Evolutionary conservation across 2,329 filamentous ascomycete genomes (phyloP).

Genomic region (Reticulascus tulasneorum): DNA sequence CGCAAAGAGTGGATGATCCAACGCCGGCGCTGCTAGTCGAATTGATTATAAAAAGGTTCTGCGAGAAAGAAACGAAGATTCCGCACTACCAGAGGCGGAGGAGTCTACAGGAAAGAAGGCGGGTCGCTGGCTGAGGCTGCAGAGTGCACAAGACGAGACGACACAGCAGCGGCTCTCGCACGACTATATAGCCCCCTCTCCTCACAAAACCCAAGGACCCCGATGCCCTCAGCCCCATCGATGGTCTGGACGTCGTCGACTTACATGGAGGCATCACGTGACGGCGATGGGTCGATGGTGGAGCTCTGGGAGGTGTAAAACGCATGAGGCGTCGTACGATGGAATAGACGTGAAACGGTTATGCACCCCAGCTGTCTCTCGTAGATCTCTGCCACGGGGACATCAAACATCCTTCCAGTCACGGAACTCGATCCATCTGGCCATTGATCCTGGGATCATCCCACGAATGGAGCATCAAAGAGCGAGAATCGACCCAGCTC

Average conservation of each 20-base stretch:
- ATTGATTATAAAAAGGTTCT: no score
- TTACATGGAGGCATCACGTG: slow-evolving; percentile 7
- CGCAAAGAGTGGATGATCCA: slow-evolving; percentile 13
- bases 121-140: background rate
- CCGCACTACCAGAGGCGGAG: slow-evolving; percentile 1
- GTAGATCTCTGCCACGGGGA: no score
- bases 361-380: slow-evolving; percentile 8
- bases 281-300: slow-evolving; percentile 10
- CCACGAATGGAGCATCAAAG: no score
- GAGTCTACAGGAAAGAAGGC: no score
- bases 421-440: no score
- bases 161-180: background rate
- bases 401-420: no score
- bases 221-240: slow-evolving; percentile 1
- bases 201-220: background rate
- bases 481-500: no score
- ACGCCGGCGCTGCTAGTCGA: slow-evolving; percentile 6
- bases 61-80: background rate
- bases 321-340: slow-evolving; percentile 12
- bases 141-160: background rate
- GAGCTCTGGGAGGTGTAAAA: slow-evolving; percentile 1
- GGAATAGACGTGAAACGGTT: slow-evolving; percentile 11
- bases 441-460: no score
- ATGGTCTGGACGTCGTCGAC: background rate
- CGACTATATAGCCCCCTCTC: slow-evolving; percentile 2